Evolutionary conservation across 2,329 filamentous ascomycete species (phyloP).

Genomic region (Colletotrichum lindemuthianum): DNA sequence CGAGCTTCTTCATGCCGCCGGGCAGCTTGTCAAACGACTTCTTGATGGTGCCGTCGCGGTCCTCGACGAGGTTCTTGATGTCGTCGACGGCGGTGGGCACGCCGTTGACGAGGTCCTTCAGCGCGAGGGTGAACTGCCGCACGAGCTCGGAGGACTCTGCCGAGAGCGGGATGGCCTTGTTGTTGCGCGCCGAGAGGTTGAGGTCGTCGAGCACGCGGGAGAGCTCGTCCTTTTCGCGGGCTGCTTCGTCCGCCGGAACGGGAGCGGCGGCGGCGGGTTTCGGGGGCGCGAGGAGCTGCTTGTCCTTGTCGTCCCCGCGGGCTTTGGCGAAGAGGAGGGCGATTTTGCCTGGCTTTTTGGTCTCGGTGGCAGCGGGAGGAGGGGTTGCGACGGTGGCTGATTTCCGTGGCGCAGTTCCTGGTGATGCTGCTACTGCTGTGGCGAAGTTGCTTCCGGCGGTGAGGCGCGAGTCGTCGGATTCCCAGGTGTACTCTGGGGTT

Average conservation of each 20-base stretch:
- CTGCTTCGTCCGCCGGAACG: conserved; percentile 56
- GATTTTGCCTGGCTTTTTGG: conserved; percentile 46
- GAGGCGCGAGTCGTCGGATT: conserved; percentile 41
- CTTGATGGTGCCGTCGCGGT: conserved; percentile 69
- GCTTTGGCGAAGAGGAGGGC: conserved; percentile 47
- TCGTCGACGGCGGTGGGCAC: conserved; percentile 94
- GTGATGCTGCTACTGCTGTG: too few species aligned
- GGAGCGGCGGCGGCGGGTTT: conserved; percentile 50
- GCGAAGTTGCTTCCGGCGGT: too few species aligned
- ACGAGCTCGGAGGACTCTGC: conserved; percentile 85
- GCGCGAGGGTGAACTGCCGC: conserved; percentile 84
- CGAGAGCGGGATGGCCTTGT: conserved; percentile 86
- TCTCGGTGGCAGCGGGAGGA: too few species aligned
- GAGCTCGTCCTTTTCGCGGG: conserved; percentile 75
- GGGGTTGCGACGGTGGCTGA: conserved; percentile 43
- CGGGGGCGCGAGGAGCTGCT: conserved; percentile 43
- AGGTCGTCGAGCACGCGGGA: conserved; percentile 83
- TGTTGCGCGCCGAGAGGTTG: conserved; percentile 85
- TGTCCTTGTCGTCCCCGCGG: conserved; percentile 51
- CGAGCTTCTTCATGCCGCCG: conserved; percentile 82
- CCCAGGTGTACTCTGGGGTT: conserved; percentile 61
- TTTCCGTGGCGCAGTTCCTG: too few species aligned
- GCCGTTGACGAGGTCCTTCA: conserved; percentile 92
- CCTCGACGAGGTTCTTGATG: conserved; percentile 72
- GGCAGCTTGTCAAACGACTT: conserved; percentile 76